These are phyloP conservation scores for Closterium sp. DNA, from an alignment of 139 green algal genomes.

Conservation along the genomic window DNA sequence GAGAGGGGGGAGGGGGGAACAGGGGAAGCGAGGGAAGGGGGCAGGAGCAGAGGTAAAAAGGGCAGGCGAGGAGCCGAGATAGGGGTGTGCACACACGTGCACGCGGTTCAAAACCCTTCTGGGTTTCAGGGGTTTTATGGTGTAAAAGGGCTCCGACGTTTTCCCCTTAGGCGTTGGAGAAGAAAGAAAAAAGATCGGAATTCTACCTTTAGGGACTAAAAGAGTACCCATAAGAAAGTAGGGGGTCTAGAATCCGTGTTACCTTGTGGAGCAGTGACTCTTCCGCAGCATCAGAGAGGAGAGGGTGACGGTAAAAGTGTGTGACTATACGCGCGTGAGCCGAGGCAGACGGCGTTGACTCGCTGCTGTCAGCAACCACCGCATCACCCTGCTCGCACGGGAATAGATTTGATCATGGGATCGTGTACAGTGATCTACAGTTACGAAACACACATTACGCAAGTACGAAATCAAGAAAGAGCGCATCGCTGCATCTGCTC, in stretches of 20 bases:
- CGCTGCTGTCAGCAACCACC: background rate
- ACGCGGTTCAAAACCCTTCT: too few species aligned
- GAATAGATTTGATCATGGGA: too few species aligned
- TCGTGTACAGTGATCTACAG: too few species aligned
- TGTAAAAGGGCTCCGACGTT: too few species aligned
- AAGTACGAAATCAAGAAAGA: too few species aligned
- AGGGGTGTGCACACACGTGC: too few species aligned
- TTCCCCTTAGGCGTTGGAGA: too few species aligned
- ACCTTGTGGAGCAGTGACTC: constrained; percentile 41
- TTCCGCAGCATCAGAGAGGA: constrained; percentile 26
- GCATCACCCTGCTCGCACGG: background rate
- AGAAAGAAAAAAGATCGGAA: background rate
- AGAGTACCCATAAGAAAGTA: too few species aligned
- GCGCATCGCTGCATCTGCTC: too few species aligned
- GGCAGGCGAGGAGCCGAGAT: too few species aligned
- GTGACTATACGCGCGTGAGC: background rate
- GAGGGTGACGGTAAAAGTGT: constrained; percentile 43
- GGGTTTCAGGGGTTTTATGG: too few species aligned
- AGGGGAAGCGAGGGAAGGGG: background rate
- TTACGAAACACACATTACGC: too few species aligned
- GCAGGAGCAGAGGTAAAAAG: background rate
- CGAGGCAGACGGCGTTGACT: background rate
- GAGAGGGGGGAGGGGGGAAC: background rate
- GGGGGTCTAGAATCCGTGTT: background rate
- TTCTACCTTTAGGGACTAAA: background rate